phyloP scores from a whole-genome alignment of 2,329 filamentous ascomycete genomes.

The Aspergillus costaricaensis region DNA sequence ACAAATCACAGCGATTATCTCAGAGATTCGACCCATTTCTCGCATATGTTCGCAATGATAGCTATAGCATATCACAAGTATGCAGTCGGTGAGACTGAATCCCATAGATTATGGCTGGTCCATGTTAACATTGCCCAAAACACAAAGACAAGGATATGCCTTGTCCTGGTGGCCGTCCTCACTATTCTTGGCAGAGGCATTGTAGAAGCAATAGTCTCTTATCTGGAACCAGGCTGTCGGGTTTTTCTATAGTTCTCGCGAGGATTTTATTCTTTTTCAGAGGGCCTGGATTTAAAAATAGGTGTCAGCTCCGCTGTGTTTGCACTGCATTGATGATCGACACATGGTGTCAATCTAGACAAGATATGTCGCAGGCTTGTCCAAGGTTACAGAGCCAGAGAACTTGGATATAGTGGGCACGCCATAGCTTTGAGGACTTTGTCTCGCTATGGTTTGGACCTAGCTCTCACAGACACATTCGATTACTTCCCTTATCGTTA shows the following conservation, averaged over 20 bases:
- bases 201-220: background rate
- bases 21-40: too few relatives aligned
- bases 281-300: background rate
- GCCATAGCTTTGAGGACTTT: background rate
- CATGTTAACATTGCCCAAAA: too few relatives aligned
- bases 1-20: too few relatives aligned
- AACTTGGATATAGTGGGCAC: background rate
- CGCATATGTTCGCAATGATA: too few relatives aligned
- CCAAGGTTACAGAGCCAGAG: background rate
- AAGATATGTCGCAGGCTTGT: background rate
- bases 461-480: too few relatives aligned
- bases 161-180: background rate
- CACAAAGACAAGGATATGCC: too few relatives aligned
- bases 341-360: background rate
- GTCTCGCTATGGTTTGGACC: background rate
- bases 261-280: background rate
- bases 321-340: background rate
- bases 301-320: background rate
- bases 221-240: background rate
- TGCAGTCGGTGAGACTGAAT: too few relatives aligned
- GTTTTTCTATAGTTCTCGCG: background rate
- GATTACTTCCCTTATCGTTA: background rate
- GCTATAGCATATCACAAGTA: too few relatives aligned
- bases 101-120: too few relatives aligned
- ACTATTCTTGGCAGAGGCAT: background rate